A percentile compares a stretch with the other conserved stretches of the same genome.
Conservation (phyloP, 2,329 filamentous ascomycete genomes). For the Colletotrichum tanaceti region DNA sequence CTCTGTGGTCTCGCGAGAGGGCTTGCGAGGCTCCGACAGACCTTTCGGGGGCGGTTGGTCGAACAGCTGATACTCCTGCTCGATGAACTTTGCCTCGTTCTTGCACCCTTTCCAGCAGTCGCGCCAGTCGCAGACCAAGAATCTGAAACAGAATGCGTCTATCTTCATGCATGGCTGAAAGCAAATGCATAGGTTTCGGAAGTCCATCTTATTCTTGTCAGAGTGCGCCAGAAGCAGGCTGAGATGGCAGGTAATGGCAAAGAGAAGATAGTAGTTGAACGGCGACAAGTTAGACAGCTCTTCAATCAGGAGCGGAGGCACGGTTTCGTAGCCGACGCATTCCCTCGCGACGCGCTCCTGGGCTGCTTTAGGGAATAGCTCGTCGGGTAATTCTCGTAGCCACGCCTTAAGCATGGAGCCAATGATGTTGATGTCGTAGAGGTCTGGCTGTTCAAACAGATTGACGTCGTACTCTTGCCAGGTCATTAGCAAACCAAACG, state of each 20-base stretch:
- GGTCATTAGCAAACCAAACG: not conserved
- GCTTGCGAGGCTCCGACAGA: constrained; percentile 51
- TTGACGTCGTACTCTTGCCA: constrained; percentile 83
- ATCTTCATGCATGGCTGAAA: constrained; percentile 98
- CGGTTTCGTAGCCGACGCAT: constrained; percentile 80
- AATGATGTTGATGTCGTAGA: constrained; percentile 97
- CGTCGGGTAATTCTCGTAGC: constrained; percentile 93
- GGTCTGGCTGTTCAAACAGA: constrained; percentile 84
- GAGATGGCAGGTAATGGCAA: constrained; percentile 96
- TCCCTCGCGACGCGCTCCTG: constrained; percentile 85
- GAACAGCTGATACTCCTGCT: constrained; percentile 73
- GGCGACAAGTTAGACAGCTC: constrained; percentile 94
- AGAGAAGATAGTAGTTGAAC: constrained; percentile 97
- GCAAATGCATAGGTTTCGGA: constrained; percentile 93
- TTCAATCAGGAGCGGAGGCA: constrained; percentile 87
- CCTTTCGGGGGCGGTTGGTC: constrained; percentile 67
- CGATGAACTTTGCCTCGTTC: constrained; percentile 84
- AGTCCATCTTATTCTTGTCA: constrained; percentile 98
- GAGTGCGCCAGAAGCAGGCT: constrained; percentile 91
- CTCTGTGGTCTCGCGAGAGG: constrained; percentile 35
- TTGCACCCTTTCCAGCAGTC: constrained; percentile 97
- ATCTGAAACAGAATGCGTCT: constrained; percentile 94
- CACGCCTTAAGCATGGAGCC: constrained; percentile 97
- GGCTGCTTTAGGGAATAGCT: constrained; percentile 86
- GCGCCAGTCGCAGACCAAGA: constrained; percentile 93